Evolutionary conservation across 257 asterid species (phyloP).

Genomic region (Gynochthodes officinalis): DNA sequence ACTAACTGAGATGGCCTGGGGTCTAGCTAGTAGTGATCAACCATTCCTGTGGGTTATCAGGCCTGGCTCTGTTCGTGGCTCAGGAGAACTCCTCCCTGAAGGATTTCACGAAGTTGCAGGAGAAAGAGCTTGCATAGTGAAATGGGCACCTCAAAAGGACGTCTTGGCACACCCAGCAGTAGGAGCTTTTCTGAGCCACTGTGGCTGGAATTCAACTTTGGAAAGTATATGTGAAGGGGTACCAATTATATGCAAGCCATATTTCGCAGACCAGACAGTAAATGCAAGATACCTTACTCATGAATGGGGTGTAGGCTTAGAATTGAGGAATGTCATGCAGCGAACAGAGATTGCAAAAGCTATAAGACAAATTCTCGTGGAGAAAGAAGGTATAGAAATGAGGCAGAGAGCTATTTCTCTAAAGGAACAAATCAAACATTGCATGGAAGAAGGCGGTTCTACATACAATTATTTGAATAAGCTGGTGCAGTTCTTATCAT

Average conservation of each 20-base stretch:
- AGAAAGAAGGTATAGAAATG: slow-evolving; percentile 9
- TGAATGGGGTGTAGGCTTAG: slow-evolving; percentile 26
- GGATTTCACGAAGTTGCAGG: background rate
- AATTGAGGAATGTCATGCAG: slow-evolving; percentile 10
- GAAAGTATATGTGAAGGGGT: slow-evolving; percentile 23
- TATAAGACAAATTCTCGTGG: slow-evolving; percentile 20
- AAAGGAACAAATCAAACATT: background rate
- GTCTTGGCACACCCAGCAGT: slow-evolving; percentile 16
- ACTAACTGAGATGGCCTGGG: slow-evolving; percentile 21
- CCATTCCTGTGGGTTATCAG: slow-evolving; percentile 23
- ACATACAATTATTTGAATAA: slow-evolving; percentile 13
- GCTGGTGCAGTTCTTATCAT: slow-evolving; percentile 13
- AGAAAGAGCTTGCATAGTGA: slow-evolving; percentile 14
- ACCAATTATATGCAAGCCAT: slow-evolving; percentile 15
- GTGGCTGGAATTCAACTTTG: slow-evolving; percentile 21
- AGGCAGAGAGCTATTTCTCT: slow-evolving; percentile 5
- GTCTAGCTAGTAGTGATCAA: slow-evolving; percentile 4
- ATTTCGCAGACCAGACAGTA: slow-evolving; percentile 11
- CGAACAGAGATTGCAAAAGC: slow-evolving; percentile 3
- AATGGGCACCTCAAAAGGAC: slow-evolving; percentile 19
- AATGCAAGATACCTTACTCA: slow-evolving; percentile 16
- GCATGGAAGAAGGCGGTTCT: slow-evolving; percentile 14
- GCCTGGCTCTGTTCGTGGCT: background rate
- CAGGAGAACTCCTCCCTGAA: background rate
- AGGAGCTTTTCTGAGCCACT: slow-evolving; percentile 24